A percentile compares a stretch with the other conserved stretches of the same genome.
Evolutionary conservation across 495 filamentous ascomycete species (phyloP).

Genomic region (Trypethelium eluteriae): DNA sequence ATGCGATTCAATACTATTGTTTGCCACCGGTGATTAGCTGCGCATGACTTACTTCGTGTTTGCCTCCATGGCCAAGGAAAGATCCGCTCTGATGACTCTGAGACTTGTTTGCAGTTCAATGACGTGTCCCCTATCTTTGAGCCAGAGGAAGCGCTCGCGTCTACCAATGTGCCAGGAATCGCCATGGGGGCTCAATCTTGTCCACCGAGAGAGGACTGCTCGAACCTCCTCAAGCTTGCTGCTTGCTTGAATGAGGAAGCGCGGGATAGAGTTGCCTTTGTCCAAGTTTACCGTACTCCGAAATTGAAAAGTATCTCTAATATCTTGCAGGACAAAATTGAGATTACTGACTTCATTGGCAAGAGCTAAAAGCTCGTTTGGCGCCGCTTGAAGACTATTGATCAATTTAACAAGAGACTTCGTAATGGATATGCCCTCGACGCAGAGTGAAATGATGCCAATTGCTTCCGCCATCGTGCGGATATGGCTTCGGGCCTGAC

Average conservation of each 20-base stretch:
- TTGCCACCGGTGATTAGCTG: background rate
- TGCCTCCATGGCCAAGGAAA: conserved; percentile 9
- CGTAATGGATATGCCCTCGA: conserved; percentile 6
- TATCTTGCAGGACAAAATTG: conserved; percentile 8
- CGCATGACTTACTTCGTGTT: conserved; percentile 8
- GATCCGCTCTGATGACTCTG: background rate
- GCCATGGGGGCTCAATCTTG: background rate
- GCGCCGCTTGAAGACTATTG: background rate
- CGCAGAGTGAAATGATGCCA: conserved; percentile 3
- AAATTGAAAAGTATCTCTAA: conserved; percentile 7
- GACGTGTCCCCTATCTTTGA: conserved; percentile 8
- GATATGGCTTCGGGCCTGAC: background rate
- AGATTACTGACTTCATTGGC: conserved; percentile 9
- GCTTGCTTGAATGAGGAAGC: background rate
- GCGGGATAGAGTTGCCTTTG: background rate
- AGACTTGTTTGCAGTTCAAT: conserved; percentile 11
- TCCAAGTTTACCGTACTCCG: background rate
- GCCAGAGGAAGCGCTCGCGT: conserved; percentile 11
- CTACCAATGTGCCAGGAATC: conserved; percentile 9
- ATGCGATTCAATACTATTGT: background rate
- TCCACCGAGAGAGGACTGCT: conserved; percentile 1
- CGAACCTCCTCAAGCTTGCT: conserved; percentile 3
- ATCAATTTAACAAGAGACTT: conserved; percentile 10
- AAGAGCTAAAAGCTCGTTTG: conserved; percentile 5
- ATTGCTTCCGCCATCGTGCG: background rate